Conservation (phyloP, 345 rosid genomes). For the Pseudoturritis turrita region DNA sequence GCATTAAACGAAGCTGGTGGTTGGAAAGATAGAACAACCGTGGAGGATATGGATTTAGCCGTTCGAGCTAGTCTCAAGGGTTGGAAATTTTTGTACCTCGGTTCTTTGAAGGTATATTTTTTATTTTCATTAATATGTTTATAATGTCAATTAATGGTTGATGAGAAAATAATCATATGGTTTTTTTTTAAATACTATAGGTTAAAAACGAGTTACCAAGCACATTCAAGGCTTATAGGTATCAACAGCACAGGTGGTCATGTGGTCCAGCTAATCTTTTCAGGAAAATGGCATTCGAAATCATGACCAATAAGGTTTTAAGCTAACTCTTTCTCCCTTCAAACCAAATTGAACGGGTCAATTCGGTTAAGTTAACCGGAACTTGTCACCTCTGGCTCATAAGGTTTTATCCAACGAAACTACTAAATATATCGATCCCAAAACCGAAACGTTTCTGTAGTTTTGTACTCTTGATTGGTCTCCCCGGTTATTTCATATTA, state of each 20-base stretch:
- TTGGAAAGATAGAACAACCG: constrained; percentile 98
- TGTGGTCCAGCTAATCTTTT: constrained; percentile 98
- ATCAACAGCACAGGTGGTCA: constrained; percentile 95
- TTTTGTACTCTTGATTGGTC: not conserved
- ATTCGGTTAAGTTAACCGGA: no score
- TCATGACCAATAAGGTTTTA: constrained; percentile 65
- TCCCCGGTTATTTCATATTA: not conserved
- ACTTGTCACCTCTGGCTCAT: no score
- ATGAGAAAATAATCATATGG: not conserved
- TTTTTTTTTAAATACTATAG: constrained; percentile 25
- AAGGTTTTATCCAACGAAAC: no score
- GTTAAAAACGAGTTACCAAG: constrained; percentile 97
- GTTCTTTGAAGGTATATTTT: constrained; percentile 49
- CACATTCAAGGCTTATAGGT: constrained; percentile 87
- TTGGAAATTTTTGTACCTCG: constrained; percentile 88
- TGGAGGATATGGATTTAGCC: constrained; percentile 98
- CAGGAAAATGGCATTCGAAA: constrained; percentile 88
- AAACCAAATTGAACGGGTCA: not conserved
- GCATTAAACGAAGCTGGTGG: constrained; percentile 97
- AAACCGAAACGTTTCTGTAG: not conserved
- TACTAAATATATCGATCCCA: no score
- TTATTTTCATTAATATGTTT: not conserved
- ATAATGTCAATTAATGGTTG: not conserved
- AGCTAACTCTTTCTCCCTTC: not conserved
- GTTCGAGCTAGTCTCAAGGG: constrained; percentile 97